Evolutionary conservation across 257 asterid species (phyloP), one percentile per base, ranked within the genome.

Genomic region (Solanum peruvianum): DNA sequence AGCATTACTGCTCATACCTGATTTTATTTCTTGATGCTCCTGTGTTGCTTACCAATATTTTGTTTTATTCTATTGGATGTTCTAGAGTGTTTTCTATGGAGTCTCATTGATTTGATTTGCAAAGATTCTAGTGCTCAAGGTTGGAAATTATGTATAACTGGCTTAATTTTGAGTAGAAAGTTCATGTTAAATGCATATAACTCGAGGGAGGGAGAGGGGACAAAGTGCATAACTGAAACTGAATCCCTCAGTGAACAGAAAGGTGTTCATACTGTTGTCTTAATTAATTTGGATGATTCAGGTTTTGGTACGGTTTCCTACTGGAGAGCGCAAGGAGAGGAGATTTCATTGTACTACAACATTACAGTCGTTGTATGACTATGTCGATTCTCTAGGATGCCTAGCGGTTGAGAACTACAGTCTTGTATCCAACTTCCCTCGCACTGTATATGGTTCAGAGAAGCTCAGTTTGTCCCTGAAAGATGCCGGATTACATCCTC

Each of bases 401-500:
- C 87, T 97, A 89, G 96, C 93, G 62, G 89, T 92, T 16, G 83
- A 92, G 20, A 88, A 93, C 72, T 97, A 94, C 94, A 89, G 89
- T 75, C 96, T 97, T 16, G 93, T 94, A 87, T 93, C 98, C 91
- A 95, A 94, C 91, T 97, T 97, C 69, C 99, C 99, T 20, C 98
- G 99, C 56, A 92, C 95, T 1, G 94, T 93, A 13, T 94, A 96
- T 66, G 99, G 98, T 39, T 64, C 90, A 16, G 97, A 96, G 20
- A 95, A 91, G 90, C 89, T 92, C 42, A 83, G 93, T 23, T 18
- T 76, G 86, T 91, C 99, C 41, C 90, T 97, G 86, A 92, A 91
- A 86, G 99, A 97, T 88, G 96, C 98, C 2, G 98, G 99, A 71
- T 90, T 97, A 91, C 99, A 97, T 91, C 99, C 99, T 69, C 99